Percentiles rank a stretch among this genome's conserved stretches.
phyloP scores from a whole-genome alignment of 805 yeast species.

The Lipomyces orientalis region DNA sequence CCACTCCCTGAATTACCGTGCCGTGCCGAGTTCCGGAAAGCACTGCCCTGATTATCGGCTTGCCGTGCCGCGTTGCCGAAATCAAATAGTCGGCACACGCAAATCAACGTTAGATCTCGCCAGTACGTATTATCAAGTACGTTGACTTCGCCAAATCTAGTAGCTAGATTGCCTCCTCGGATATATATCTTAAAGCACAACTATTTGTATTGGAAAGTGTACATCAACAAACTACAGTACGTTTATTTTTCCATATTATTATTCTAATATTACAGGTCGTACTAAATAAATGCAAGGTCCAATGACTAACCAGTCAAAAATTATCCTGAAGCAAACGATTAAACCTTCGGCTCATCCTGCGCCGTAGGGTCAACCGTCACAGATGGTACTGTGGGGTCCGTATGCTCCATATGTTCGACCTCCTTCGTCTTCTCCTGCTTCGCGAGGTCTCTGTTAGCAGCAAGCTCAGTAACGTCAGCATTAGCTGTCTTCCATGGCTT shows the following conservation, averaged over 20 bases:
- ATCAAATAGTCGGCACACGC: too few relatives aligned
- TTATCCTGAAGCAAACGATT: neutral
- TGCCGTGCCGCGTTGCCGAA: too few relatives aligned
- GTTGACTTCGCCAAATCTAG: too few relatives aligned
- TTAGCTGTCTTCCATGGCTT: constrained; percentile 38
- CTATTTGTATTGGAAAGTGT: neutral
- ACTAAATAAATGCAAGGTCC: neutral
- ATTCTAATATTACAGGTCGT: neutral
- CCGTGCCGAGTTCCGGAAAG: too few relatives aligned
- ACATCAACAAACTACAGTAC: neutral
- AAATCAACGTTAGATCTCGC: too few relatives aligned
- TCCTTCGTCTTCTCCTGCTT: constrained; percentile 13
- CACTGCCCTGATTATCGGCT: too few relatives aligned
- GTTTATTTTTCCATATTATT: neutral
- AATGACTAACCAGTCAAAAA: neutral
- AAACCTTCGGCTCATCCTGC: neutral
- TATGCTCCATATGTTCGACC: constrained; percentile 19
- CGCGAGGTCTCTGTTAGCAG: constrained; percentile 20
- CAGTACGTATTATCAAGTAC: too few relatives aligned
- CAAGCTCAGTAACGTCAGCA: constrained; percentile 23
- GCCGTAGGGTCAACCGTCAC: neutral
- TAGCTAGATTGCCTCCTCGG: too few relatives aligned
- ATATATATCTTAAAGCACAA: too few relatives aligned
- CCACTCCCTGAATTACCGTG: too few relatives aligned
- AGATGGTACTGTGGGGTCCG: neutral